Percentiles rank a stretch among this genome's conserved stretches.
These are phyloP conservation scores for Pythium biforme DNA, from an alignment of 352 stramenopile genomes.

Conservation along the genomic window DNA sequence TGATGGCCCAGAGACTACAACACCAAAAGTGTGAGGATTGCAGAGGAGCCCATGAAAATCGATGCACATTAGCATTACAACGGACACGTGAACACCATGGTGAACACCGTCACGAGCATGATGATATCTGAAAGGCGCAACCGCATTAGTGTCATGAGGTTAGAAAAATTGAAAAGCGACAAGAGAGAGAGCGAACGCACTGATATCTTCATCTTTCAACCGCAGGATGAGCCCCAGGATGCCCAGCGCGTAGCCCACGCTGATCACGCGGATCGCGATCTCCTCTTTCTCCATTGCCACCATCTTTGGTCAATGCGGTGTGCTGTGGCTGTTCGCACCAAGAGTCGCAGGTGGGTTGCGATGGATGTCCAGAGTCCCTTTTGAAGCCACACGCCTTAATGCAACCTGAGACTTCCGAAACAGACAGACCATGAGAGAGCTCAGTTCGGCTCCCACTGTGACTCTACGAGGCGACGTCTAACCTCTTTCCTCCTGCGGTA, in stretches of 20 bases:
- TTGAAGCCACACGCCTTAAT: not conserved
- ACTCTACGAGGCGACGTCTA: not conserved
- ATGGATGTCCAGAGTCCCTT: not conserved
- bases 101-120: slow-evolving; percentile 77
- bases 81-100: slow-evolving; percentile 81
- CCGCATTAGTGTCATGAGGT: not conserved
- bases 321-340: not conserved
- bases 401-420: not conserved
- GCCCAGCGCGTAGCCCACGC: slow-evolving; percentile 46
- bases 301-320: slow-evolving; percentile 5
- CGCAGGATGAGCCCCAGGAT: slow-evolving; percentile 56
- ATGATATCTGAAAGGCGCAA: slow-evolving; percentile 45
- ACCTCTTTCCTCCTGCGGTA: not conserved
- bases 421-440: not conserved
- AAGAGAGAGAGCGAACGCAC: slow-evolving; percentile 23
- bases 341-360: too few species aligned
- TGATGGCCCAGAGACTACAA: slow-evolving; percentile 70
- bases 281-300: slow-evolving; percentile 64
- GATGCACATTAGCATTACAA: slow-evolving; percentile 36
- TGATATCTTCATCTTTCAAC: slow-evolving; percentile 55
- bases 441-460: not conserved
- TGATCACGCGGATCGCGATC: slow-evolving; percentile 62
- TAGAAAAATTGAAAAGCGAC: not conserved
- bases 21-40: slow-evolving; percentile 1
- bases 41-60: not conserved